Evolutionary conservation across 2,329 filamentous ascomycete species (phyloP), one percentile per base, ranked within the genome.

Genomic region (Aspergillus ibericus): DNA sequence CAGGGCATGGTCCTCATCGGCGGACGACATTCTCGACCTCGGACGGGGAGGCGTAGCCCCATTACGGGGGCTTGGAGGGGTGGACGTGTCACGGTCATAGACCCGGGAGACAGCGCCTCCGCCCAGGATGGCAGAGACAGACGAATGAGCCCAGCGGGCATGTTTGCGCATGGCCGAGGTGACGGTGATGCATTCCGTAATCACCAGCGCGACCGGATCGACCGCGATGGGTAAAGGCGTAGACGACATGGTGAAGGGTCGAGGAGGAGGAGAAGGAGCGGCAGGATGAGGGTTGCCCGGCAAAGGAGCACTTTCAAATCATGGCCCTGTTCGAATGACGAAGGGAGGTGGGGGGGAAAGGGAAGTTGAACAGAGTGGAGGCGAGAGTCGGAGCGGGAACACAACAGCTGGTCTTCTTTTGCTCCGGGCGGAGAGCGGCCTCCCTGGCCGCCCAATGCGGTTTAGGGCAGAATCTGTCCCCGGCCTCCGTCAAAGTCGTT

Each of bases 81-180:
- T 65, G n/a, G 77, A 75, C 36, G 68, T 68, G 62, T 80, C 77
- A 54, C 71, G 71, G 53, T 80, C 75, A 68, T 75, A 70, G 61
- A 79, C 72, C 55, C 81, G 79, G 55, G 82, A 80, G 35, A 72
- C 73, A 51, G 72, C 73, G 61, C 81, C 82, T 64, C 92, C 92
- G 52, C 95, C 95, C 32, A 99, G 83, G 61, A 99, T 99, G 54
- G 93, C 93, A 36, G 95, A 92, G 46, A 99, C 95, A 5, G 93
- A 97, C 12, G 93, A 96, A 75, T 98, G 93, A 49, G 92, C 92
- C 83, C 93, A 98, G 65, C 95, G 90, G 64, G 92, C 90, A 84
- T 97, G 89, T 80, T 99, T 99, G 71, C 96, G 93, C 85, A 99
- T 97, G 61, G 93, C 92, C 62, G 93, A 97, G 13, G 95, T 98